Conservation (phyloP, 106 monocot genomes). For the Phalaenopsis aphrodite region DNA sequence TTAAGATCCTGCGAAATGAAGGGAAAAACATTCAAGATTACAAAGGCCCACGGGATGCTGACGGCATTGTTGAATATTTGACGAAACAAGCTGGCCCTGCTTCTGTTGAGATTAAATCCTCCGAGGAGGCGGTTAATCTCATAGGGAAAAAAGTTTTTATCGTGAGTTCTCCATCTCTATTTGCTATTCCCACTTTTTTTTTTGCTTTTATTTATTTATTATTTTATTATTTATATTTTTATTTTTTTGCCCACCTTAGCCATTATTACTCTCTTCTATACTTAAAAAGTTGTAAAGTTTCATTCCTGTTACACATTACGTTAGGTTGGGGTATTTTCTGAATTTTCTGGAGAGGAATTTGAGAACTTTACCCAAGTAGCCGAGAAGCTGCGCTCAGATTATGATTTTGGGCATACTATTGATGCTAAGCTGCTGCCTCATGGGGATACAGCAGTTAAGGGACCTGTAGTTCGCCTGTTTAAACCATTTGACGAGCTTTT, state of each 20-base stretch:
- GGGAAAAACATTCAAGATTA: constrained; percentile 71
- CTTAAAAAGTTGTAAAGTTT: neutral
- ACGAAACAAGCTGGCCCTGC: constrained; percentile 83
- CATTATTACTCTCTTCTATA: neutral
- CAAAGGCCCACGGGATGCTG: constrained; percentile 86
- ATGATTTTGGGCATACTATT: constrained; percentile 70
- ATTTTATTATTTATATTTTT: too few relatives aligned
- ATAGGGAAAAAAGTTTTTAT: constrained; percentile 66
- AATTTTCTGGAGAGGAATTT: constrained; percentile 67
- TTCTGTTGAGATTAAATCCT: constrained; percentile 68
- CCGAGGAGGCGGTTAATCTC: constrained; percentile 37
- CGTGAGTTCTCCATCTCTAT: constrained; percentile 35
- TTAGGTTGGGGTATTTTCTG: constrained; percentile 76
- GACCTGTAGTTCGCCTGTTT: constrained; percentile 63
- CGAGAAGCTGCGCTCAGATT: constrained; percentile 72
- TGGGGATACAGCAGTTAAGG: constrained; percentile 43
- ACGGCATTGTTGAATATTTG: constrained; percentile 82
- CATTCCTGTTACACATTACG: constrained; percentile 1
- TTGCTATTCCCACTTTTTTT: neutral
- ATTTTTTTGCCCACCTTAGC: too few relatives aligned
- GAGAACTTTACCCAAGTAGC: constrained; percentile 59
- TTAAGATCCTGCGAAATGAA: constrained; percentile 76
- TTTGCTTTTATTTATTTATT: neutral
- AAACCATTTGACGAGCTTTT: constrained; percentile 92
- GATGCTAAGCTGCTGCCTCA: constrained; percentile 76